Conservation (phyloP, 1,284 basidiomycete genomes). For the Cryptococcus wingfieldii region DNA sequence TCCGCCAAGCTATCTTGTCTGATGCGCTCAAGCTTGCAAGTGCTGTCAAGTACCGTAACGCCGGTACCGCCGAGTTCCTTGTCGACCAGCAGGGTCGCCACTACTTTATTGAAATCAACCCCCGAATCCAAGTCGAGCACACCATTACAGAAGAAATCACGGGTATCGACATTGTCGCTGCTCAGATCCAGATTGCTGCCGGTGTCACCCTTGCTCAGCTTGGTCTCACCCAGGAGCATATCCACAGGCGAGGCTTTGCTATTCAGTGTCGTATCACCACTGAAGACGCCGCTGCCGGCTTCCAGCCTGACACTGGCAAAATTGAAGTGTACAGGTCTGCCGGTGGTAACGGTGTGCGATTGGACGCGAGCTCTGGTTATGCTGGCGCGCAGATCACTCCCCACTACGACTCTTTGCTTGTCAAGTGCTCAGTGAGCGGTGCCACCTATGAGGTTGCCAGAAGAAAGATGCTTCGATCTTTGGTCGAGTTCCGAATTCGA, state of each 20-base stretch:
- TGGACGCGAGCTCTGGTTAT: conserved; percentile 96
- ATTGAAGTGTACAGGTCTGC: conserved; percentile 99
- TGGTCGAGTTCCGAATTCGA: conserved; percentile 99
- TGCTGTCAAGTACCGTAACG: conserved; percentile 91
- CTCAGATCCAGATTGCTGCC: conserved; percentile 97
- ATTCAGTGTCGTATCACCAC: conserved; percentile 99
- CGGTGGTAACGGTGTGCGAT: conserved; percentile 96
- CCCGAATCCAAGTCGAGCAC: conserved; percentile 97
- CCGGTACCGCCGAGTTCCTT: conserved; percentile 94
- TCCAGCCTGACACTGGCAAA: conserved; percentile 99
- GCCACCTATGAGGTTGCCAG: conserved; percentile 98
- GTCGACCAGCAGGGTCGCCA: conserved; percentile 92
- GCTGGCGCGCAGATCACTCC: conserved; percentile 99
- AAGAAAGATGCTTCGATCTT: conserved; percentile 96
- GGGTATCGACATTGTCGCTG: conserved; percentile 96
- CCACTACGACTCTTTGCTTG: conserved; percentile 96
- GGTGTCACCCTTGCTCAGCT: conserved; percentile 93
- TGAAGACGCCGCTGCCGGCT: conserved; percentile 84
- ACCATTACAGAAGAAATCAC: conserved; percentile 99
- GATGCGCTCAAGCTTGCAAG: conserved; percentile 94
- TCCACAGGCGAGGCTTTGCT: conserved; percentile 93
- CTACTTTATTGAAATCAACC: conserved; percentile 99
- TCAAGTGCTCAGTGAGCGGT: conserved; percentile 94
- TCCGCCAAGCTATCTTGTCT: conserved; percentile 77
- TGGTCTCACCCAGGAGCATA: conserved; percentile 92